A percentile compares a stretch with the other conserved stretches of the same genome.
Evolutionary conservation across 164 flowering plant species (phyloP).

Genomic region (Kalanchoe fedtschenkoi): DNA sequence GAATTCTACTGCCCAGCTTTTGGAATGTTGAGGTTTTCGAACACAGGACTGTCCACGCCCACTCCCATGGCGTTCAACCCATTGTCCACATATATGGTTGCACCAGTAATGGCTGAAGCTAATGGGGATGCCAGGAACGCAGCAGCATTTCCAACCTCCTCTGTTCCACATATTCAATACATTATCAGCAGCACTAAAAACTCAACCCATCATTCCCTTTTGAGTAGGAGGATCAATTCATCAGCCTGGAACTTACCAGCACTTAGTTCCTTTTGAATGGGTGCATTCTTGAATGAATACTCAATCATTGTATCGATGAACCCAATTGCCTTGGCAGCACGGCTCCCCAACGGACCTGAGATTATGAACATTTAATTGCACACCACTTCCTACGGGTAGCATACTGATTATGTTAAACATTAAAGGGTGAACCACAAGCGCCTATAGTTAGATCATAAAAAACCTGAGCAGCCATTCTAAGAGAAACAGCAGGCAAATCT

Average conservation of each 20-base stretch:
- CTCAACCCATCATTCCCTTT: no score
- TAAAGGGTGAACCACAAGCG: no score
- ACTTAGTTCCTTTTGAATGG: constrained; percentile 71
- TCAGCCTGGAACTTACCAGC: constrained; percentile 40
- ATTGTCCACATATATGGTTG: constrained; percentile 79
- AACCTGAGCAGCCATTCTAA: neutral
- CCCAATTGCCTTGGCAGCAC: constrained; percentile 97
- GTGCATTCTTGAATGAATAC: constrained; percentile 76
- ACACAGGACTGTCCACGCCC: constrained; percentile 77
- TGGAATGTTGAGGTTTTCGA: constrained; percentile 57
- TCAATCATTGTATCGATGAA: constrained; percentile 91
- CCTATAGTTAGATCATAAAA: neutral
- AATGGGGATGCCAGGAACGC: constrained; percentile 88
- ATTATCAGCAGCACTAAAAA: no score
- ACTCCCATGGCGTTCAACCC: constrained; percentile 94
- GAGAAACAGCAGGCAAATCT: neutral
- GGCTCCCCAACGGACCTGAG: constrained; percentile 83
- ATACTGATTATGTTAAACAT: no score
- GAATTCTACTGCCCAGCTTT: constrained; percentile 14
- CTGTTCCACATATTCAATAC: constrained; percentile 25
- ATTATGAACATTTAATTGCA: neutral
- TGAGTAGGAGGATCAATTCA: neutral
- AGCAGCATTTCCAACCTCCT: constrained; percentile 80
- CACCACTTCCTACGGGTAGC: no score
- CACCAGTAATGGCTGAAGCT: constrained; percentile 90